Evolutionary conservation across 2,329 filamentous ascomycete species (phyloP), one percentile per base, ranked within the genome.

Genomic region (Colletotrichum orchidophilum): DNA sequence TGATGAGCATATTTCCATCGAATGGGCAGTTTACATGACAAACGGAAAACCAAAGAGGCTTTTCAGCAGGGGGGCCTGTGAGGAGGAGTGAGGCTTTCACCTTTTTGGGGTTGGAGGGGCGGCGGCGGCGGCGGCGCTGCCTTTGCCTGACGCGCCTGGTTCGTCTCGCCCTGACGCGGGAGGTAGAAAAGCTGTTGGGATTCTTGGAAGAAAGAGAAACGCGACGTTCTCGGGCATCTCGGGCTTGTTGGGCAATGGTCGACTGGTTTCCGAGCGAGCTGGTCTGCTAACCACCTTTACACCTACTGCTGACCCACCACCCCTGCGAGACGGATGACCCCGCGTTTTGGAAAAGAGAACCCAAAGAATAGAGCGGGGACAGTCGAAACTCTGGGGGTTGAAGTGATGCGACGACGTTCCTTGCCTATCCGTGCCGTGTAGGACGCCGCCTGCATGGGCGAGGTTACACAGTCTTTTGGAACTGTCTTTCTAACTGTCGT

Each of bases 11-110:
- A 33, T 52, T 68, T 42, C 59, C 52, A 27, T 49, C 70, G 70
- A 72, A 72, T 72, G 60, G 66, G 66, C 60, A 50, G 66, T 72
- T 72, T 72, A 66, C n/a, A 70, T 72, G 66, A 72, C 70, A 70
- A 72, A 72, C 60, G 39, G 55, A 72, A 72, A 66, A 59, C 31
- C 60, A 66, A 65, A 60, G 39, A 52, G 55, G 70, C 42, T 29
- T 21, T 24, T 21, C 4, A 35, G 18, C 31, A 26, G 52, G 52
- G 42, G n/a, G 12, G 39, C 21, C 39, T 46, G 6, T n/a, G 15
- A n/a, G 39, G 6, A 27, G 55, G 3, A 31, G 35, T 31, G 35
- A 59, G 24, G 26, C 57, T 18, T 31, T 24, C 33, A 5, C 24
- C 15, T 15, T n/a, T 55, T 46, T 46, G 39, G 52, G 52, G 9